phyloP scores from a whole-genome alignment of 495 filamentous ascomycete species.

The Mytilinidion resinicola region DNA sequence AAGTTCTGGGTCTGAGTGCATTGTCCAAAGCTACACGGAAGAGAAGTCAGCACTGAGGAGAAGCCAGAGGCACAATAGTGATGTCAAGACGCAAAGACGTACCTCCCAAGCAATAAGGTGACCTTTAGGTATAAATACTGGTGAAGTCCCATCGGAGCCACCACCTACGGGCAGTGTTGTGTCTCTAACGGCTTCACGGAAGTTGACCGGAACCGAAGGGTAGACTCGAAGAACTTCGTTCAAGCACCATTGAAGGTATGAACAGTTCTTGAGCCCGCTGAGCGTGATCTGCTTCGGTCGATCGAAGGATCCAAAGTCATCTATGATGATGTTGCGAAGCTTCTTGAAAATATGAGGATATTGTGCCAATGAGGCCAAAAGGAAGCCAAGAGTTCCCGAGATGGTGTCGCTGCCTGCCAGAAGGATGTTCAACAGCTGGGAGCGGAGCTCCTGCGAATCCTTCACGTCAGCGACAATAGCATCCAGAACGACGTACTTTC shows the following conservation, averaged over 20 bases:
- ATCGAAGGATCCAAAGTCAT: constrained; percentile 14
- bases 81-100: constrained; percentile 27
- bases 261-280: constrained; percentile 24
- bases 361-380: constrained; percentile 51
- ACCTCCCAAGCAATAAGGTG: constrained; percentile 26
- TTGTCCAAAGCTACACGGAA: constrained; percentile 23
- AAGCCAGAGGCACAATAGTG: constrained; percentile 25
- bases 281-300: constrained; percentile 1
- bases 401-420: constrained; percentile 56
- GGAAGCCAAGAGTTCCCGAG: constrained; percentile 49
- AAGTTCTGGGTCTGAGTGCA: constrained; percentile 5
- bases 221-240: constrained; percentile 44
- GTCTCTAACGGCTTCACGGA: constrained; percentile 44
- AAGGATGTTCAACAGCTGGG: constrained; percentile 35
- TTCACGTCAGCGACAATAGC: constrained; percentile 17
- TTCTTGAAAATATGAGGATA: constrained; percentile 21
- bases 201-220: constrained; percentile 53
- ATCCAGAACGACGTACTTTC: constrained; percentile 26
- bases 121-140: constrained; percentile 43
- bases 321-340: constrained; percentile 20
- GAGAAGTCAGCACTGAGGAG: constrained; percentile 29
- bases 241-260: constrained; percentile 23
- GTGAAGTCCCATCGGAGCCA: constrained; percentile 43
- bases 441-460: constrained; percentile 41
- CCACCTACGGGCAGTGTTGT: constrained; percentile 49